These are phyloP conservation scores for Graphiopsis chlorocephala DNA, from an alignment of 2,329 filamentous ascomycete genomes.

Conservation along the genomic window DNA sequence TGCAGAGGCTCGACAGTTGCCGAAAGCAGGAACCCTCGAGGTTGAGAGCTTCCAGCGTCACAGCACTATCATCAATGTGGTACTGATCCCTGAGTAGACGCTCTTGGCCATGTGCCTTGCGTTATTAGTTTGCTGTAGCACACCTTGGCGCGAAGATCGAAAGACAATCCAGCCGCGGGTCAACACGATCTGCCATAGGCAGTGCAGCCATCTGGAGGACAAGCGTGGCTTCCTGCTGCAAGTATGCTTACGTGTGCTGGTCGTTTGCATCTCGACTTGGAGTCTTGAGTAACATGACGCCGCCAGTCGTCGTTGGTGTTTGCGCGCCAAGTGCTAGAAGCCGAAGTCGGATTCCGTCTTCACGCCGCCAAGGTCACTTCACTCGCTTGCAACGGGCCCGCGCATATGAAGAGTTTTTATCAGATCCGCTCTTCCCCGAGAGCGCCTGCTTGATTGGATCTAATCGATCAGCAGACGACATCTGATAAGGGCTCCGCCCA, in stretches of 20 bases:
- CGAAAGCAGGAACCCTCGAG: constrained; percentile 5
- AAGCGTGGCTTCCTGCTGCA: background rate
- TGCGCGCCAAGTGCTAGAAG: background rate
- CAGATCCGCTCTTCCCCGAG: constrained; percentile 11
- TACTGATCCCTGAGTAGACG: constrained; percentile 2
- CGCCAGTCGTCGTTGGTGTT: background rate
- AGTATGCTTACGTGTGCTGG: background rate
- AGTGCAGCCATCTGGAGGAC: background rate
- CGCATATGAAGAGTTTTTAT: constrained; percentile 13
- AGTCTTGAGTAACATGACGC: background rate
- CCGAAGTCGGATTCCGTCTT: constrained; percentile 5
- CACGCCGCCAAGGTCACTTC: constrained; percentile 4
- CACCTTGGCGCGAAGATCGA: background rate
- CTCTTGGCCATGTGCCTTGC: constrained; percentile 9
- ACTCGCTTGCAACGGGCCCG: constrained; percentile 7
- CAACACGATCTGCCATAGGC: background rate
- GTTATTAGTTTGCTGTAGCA: background rate
- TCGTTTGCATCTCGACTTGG: background rate
- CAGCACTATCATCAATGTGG: constrained; percentile 1
- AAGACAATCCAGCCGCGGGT: background rate
- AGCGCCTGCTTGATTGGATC: constrained; percentile 9
- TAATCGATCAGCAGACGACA: constrained; percentile 10
- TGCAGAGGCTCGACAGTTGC: background rate
- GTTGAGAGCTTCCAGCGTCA: background rate
- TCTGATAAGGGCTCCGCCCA: constrained; percentile 10